Evolutionary conservation across 2,329 filamentous ascomycete genomes (phyloP).

Genomic region (Thielaviopsis musarum): DNA sequence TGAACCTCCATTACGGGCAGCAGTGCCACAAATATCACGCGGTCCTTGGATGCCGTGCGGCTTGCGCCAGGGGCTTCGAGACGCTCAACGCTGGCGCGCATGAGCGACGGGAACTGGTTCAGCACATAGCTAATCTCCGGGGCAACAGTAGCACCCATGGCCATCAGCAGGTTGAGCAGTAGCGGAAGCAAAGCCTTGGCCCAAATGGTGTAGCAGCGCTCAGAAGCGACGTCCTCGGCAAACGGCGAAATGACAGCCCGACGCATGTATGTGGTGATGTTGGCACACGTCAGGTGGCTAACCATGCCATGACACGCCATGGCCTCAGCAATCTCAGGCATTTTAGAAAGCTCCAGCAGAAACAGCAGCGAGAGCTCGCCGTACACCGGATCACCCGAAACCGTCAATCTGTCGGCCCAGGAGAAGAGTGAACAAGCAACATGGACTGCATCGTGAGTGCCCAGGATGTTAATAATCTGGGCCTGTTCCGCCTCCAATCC

Average conservation of each 20-base stretch:
- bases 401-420: conserved; percentile 72
- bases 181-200: conserved; percentile 72
- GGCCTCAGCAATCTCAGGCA: conserved; percentile 71
- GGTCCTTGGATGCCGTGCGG: conserved; percentile 28
- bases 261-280: conserved; percentile 61
- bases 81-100: conserved; percentile 53
- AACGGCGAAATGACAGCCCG: conserved; percentile 59
- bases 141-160: conserved; percentile 65
- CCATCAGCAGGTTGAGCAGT: conserved; percentile 70
- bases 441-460: conserved; percentile 56
- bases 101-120: conserved; percentile 71
- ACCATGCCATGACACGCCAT: conserved; percentile 78
- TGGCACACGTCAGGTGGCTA: conserved; percentile 61
- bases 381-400: conserved; percentile 72
- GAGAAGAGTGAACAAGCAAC: conserved; percentile 79
- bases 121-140: conserved; percentile 75
- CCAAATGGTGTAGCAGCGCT: conserved; percentile 81
- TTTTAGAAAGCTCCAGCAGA: conserved; percentile 68
- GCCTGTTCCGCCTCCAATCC: conserved; percentile 54
- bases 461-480: conserved; percentile 54
- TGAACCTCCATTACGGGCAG: conserved; percentile 62
- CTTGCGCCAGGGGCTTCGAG: conserved; percentile 46
- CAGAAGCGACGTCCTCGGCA: conserved; percentile 48
- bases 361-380: conserved; percentile 84
- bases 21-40: conserved; percentile 53